Evolutionary conservation across 1,284 basidiomycete species (phyloP).

Genomic region (Malassezia globosa): DNA sequence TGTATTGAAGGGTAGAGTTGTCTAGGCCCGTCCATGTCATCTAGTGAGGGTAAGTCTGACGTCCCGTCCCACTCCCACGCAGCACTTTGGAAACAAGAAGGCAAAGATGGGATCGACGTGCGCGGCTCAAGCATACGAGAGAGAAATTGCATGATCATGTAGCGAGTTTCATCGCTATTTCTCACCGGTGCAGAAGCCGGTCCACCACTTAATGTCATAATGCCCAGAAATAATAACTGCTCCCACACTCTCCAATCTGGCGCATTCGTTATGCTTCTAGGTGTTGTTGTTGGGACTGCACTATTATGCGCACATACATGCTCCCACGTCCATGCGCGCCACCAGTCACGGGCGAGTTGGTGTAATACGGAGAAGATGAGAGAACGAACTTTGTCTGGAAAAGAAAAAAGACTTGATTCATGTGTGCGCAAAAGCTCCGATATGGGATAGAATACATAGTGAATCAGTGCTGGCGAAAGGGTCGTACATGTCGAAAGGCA

Average conservation of each 20-base stretch:
- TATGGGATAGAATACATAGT: constrained; percentile 41
- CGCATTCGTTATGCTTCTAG: not conserved
- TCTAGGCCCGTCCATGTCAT: constrained; percentile 16
- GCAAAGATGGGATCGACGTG: not conserved
- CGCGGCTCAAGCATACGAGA: constrained; percentile 23
- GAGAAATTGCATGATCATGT: constrained; percentile 22
- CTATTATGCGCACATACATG: not conserved
- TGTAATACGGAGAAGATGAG: constrained; percentile 19
- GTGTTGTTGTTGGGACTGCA: not conserved
- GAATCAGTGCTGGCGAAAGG: constrained; percentile 25
- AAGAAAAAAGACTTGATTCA: constrained; percentile 17
- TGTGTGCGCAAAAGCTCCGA: constrained; percentile 29
- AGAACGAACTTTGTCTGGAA: constrained; percentile 25
- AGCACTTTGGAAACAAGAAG: no score
- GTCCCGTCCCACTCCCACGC: constrained; percentile 44
- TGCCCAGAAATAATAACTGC: constrained; percentile 35
- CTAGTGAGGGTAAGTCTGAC: constrained; percentile 31
- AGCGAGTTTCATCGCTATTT: constrained; percentile 20
- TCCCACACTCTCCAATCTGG: constrained; percentile 32
- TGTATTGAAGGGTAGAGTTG: constrained; percentile 9
- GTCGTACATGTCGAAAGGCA: not conserved
- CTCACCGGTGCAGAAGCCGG: not conserved
- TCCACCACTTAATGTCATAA: constrained; percentile 17
- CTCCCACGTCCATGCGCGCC: constrained; percentile 22
- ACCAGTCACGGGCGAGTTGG: constrained; percentile 33